Evolutionary conservation across 2,329 filamentous ascomycete species (phyloP), one percentile per base, ranked within the genome.

Genomic region (Aspergillus transmontanensis): DNA sequence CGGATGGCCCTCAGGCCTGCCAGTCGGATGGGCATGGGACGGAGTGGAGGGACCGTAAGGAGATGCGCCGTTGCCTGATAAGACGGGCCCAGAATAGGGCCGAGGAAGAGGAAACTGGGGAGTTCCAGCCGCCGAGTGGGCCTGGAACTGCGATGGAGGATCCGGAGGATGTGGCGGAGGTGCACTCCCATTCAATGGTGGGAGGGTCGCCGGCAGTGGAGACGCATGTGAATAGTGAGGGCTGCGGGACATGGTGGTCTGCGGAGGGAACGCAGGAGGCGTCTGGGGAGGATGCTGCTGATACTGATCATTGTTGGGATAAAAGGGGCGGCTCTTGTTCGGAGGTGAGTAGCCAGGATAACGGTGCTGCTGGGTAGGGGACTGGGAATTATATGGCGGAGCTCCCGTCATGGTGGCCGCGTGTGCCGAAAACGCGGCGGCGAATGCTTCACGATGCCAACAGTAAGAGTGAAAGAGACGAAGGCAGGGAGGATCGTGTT

Each of bases 331-430:
- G 58, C 75, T 77, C 67, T 81, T 79, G 65, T 72, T 76, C 51
- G 79, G 76, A 56, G 80, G 79, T 50, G 79, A 80, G 68, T 81
- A 81, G 61, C 73, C 72, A 64, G 77, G 72, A 69, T 75, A 79
- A 60, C 75, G 76, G 61, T 76, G 72, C 69, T 80, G 78, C 69
- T 80, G 78, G 62, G 79, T 78, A 61, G 80, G 79, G 68, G 80
- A 82, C 69, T 79, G 79, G 63, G 77, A 73, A 69, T 78, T 77
- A 68, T 79, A 81, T 63, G 80, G 79, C 67, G 79, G 79, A 75
- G 74, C 76, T 68, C 78, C 78, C 65, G 78, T 75, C 78, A 80
- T 80, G 71, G 69, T 77, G 75, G 70, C 71, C 71, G 72, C 70
- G 70, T 72, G 68, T 71, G 67, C 66, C 65, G 70, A 66, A 64